These are phyloP conservation scores for Sesbania bispinosa DNA, from an alignment of 306 rosid genomes.

Conservation along the genomic window DNA sequence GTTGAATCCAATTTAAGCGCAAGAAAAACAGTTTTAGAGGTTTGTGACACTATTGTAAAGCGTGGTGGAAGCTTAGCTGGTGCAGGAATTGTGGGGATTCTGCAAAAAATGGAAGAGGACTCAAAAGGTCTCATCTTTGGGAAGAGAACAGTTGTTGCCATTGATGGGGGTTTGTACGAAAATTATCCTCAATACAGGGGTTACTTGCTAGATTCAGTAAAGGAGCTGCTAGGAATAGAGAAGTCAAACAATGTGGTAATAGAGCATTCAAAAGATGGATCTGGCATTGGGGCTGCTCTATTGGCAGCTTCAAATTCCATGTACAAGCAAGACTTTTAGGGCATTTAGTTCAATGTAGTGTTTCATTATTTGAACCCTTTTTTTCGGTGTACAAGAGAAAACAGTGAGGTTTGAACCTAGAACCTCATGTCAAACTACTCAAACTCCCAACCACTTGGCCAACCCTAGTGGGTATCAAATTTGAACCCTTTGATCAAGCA, in stretches of 20 bases:
- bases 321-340: slow-evolving; percentile 43
- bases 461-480: no score
- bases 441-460: no score
- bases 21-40: slow-evolving; percentile 72
- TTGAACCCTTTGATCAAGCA: neutral
- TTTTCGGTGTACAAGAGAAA: no score
- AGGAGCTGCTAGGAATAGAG: slow-evolving; percentile 63
- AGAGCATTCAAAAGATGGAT: slow-evolving; percentile 81
- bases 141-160: slow-evolving; percentile 87
- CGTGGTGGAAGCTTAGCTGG: slow-evolving; percentile 95
- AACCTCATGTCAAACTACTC: no score
- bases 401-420: no score
- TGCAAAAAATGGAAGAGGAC: slow-evolving; percentile 83
- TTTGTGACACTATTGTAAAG: slow-evolving; percentile 74
- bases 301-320: slow-evolving; percentile 91
- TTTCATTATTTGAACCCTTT: neutral
- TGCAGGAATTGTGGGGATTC: slow-evolving; percentile 88
- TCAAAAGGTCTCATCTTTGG: slow-evolving; percentile 53
- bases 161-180: slow-evolving; percentile 89
- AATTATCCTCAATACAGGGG: slow-evolving; percentile 79
- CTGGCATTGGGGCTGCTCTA: slow-evolving; percentile 93
- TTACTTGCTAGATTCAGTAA: slow-evolving; percentile 57
- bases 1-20: slow-evolving; percentile 56
- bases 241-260: slow-evolving; percentile 55
- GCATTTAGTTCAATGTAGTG: neutral